phyloP scores from a whole-genome alignment of 73 alveolate genomes.

The Paramecium pentaurelia region DNA sequence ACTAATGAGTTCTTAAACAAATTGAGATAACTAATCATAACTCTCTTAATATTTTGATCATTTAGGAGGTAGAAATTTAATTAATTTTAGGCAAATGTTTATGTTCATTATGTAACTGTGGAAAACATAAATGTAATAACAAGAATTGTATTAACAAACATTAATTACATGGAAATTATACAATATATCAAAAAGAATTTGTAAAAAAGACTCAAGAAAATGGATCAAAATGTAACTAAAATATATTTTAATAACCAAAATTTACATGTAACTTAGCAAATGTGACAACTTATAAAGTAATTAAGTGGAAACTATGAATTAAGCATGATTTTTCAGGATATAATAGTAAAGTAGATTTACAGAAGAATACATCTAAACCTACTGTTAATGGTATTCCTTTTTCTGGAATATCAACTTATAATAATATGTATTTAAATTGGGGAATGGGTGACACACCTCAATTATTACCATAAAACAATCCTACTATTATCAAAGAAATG shows the following conservation, averaged over 20 bases:
- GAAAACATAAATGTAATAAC: constrained; percentile 36
- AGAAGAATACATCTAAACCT: neutral
- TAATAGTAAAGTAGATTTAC: neutral
- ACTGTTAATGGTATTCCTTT: constrained; percentile 9
- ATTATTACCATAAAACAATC: neutral
- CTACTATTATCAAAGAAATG: constrained; percentile 24
- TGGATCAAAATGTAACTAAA: neutral
- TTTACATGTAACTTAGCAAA: neutral
- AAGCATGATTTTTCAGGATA: constrained; percentile 39
- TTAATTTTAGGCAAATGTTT: neutral
- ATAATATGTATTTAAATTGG: constrained; percentile 43
- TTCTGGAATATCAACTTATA: constrained; percentile 46
- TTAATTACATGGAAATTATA: neutral
- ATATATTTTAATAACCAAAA: neutral
- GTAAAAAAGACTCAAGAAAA: neutral
- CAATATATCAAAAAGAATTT: neutral
- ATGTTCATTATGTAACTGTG: constrained; percentile 45
- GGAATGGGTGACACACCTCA: constrained; percentile 39
- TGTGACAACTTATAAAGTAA: neutral
- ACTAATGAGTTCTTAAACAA: neutral
- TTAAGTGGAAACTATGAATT: neutral
- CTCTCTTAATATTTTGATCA: constrained; percentile 5
- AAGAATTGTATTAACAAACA: neutral
- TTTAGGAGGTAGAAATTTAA: neutral
- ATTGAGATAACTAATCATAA: neutral